These are phyloP conservation scores for Lepiota brunneoincarnata DNA, from an alignment of 768 basidiomycete genomes.

Conservation along the genomic window DNA sequence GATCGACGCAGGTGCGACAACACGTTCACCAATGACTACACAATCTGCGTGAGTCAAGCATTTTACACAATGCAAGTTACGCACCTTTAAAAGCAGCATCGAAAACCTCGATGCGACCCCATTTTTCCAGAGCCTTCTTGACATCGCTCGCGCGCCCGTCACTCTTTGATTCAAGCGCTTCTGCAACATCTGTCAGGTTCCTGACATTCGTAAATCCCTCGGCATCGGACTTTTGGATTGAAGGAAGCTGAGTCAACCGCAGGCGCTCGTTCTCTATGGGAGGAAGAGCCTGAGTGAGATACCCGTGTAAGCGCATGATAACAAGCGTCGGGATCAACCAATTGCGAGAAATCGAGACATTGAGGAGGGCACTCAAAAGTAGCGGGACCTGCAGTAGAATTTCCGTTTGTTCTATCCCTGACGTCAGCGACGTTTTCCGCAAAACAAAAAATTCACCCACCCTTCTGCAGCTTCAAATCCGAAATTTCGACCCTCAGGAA, in stretches of 20 bases:
- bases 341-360: slow-evolving; percentile 79
- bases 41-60: not conserved
- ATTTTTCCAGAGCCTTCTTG: slow-evolving; percentile 63
- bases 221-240: slow-evolving; percentile 54
- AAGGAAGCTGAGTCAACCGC: slow-evolving; percentile 75
- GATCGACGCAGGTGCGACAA: slow-evolving; percentile 85
- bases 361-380: slow-evolving; percentile 77
- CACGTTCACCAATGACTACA: slow-evolving; percentile 85
- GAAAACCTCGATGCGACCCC: slow-evolving; percentile 77
- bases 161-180: slow-evolving; percentile 46
- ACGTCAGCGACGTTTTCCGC: slow-evolving; percentile 3
- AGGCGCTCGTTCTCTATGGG: slow-evolving; percentile 46
- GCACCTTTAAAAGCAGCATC: slow-evolving; percentile 85
- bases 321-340: slow-evolving; percentile 83
- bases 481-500: slow-evolving; percentile 65
- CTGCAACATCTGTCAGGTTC: slow-evolving; percentile 45
- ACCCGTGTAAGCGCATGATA: slow-evolving; percentile 80
- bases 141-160: slow-evolving; percentile 50
- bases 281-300: slow-evolving; percentile 79
- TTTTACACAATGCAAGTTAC: slow-evolving; percentile 13
- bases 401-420: slow-evolving; percentile 58
- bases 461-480: slow-evolving; percentile 53
- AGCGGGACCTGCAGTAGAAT: slow-evolving; percentile 71
- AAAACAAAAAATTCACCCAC: slow-evolving; percentile 38
- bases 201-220: slow-evolving; percentile 31